Base-by-base conservation (phyloP, 495 filamentous ascomycete genomes). In the Xylaria nigripes region DNA sequence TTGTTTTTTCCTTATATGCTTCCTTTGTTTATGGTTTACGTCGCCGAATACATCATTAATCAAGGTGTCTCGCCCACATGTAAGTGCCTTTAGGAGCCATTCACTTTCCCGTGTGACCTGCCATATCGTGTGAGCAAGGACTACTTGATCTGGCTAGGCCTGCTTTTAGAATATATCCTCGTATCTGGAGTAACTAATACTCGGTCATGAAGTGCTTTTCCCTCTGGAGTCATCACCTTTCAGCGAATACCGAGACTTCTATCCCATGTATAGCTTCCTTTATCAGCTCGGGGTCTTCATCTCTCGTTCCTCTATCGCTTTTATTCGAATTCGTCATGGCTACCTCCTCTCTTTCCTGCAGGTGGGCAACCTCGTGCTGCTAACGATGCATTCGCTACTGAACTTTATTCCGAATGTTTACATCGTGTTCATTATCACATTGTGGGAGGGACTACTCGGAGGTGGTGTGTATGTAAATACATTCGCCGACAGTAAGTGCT, bases 11-110 rank as follows among this genome's bases (percentile, higher is more conserved):
- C 78, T 0, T 81, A 80, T 64, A 96, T 97, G 89, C 73, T 95
- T 2, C 93, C 93, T 0, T 76, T 98, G 9, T 72, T 96, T 38
- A 72, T 98, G 22, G 93, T 98, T 50, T 98, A 95, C 65, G 79
- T 95, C 36, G 88, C 90, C 48, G 93, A 98, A 74, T 97, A 96
- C 66, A 91, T 88, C 55, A 95, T 96, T 69, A 96, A 96, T 71
- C 89, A 93, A 71, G 90, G 89, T 36, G 87, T 98, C 34, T 76
- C 86, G 0, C 93, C 92, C 0, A 95, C 88, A 0, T 76, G 51
- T 54, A 54, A 54, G 51, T 54, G n/a, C 22, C 7, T 13, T 36
- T 16, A 1, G 1, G 9, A 5, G 22, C 6, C 10, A 10, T 45
- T 43, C 24, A 8, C 30, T 53, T 50, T 49, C 34, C 4, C 21